Evolutionary conservation across 768 basidiomycete species (phyloP).

Genomic region (Galerina sulciceps): DNA sequence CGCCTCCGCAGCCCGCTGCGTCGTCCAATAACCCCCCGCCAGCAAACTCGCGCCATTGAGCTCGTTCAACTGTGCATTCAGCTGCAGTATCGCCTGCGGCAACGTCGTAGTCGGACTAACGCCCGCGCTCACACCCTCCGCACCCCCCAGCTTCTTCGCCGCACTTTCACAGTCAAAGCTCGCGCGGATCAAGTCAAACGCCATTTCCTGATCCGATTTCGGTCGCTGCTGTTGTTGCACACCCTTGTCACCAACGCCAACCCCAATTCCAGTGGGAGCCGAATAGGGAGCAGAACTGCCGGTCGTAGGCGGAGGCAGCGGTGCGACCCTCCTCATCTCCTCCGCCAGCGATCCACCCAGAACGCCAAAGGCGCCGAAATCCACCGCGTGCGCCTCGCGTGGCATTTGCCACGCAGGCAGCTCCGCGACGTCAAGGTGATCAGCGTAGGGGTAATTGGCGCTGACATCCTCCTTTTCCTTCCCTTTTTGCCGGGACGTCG

Average conservation of each 20-base stretch:
- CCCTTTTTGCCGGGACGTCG: constrained; percentile 47
- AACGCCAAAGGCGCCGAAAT: constrained; percentile 66
- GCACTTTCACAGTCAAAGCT: constrained; percentile 38
- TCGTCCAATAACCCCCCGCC: constrained; percentile 49
- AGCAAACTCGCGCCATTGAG: constrained; percentile 18
- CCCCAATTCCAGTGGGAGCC: background rate
- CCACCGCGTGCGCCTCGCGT: constrained; percentile 56
- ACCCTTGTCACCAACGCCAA: background rate
- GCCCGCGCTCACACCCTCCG: background rate
- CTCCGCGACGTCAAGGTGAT: constrained; percentile 30
- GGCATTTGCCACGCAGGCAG: constrained; percentile 49
- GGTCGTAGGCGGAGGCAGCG: background rate
- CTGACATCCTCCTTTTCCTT: constrained; percentile 55
- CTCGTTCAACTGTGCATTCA: background rate
- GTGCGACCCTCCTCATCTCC: constrained; percentile 37
- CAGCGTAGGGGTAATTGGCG: constrained; percentile 20
- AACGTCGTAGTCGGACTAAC: background rate
- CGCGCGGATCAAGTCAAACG: constrained; percentile 39
- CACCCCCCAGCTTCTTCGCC: constrained; percentile 14
- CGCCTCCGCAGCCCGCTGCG: constrained; percentile 51
- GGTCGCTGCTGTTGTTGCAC: constrained; percentile 17
- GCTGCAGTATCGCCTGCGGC: constrained; percentile 18
- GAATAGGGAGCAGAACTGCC: background rate
- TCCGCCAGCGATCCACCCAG: constrained; percentile 52
- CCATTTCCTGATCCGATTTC: constrained; percentile 35